Evolutionary conservation across 2,329 filamentous ascomycete genomes (phyloP).

Genomic region (Apiospora hydei): DNA sequence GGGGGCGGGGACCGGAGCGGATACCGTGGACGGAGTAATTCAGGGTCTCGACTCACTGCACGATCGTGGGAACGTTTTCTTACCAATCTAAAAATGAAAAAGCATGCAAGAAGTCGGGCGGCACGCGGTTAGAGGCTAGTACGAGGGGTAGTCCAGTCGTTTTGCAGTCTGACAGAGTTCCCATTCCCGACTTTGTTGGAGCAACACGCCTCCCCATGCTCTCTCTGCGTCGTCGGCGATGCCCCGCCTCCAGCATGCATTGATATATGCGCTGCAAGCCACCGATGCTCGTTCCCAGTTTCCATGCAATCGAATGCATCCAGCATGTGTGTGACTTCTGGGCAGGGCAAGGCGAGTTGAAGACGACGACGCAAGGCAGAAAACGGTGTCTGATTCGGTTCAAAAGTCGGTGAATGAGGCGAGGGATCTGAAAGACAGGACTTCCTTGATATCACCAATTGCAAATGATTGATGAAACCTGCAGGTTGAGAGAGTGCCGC

Average conservation of each 20-base stretch:
- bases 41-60: conserved; percentile 19
- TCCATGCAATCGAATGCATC: conserved; percentile 2
- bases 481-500: background rate
- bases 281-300: conserved; percentile 12
- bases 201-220: conserved; percentile 1
- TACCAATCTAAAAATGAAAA: background rate
- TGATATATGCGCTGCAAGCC: conserved; percentile 18
- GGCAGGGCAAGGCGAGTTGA: conserved; percentile 14
- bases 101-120: conserved; percentile 8
- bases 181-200: background rate
- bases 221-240: background rate
- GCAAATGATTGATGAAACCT: conserved; percentile 12
- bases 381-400: background rate
- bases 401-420: conserved; percentile 20
- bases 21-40: background rate
- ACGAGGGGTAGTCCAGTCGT: background rate
- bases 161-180: background rate
- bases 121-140: background rate
- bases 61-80: conserved; percentile 1
- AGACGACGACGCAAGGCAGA: conserved; percentile 21
- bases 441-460: conserved; percentile 12
- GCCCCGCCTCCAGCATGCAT: conserved; percentile 12
- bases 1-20: conserved; percentile 14
- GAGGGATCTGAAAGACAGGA: background rate
- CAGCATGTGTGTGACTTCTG: background rate